Conservation (phyloP, 495 filamentous ascomycete genomes). For the Rostrohypoxylon terebratum region DNA sequence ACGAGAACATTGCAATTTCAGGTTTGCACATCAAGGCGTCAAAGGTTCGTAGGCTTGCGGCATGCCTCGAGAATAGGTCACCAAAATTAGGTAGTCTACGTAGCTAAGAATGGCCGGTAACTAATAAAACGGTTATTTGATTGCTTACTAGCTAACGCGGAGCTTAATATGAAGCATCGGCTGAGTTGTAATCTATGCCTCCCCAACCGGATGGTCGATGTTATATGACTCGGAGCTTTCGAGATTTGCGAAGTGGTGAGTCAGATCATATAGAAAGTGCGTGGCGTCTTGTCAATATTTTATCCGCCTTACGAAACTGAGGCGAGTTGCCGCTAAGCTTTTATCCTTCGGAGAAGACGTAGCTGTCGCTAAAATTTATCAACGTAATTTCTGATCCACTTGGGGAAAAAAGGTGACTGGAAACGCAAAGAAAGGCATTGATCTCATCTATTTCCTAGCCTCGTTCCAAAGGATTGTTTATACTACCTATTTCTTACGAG, state of each 20-base stretch:
- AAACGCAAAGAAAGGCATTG: too few relatives aligned
- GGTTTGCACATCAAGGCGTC: slow-evolving; percentile 32
- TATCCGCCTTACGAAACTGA: too few relatives aligned
- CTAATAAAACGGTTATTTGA: neutral
- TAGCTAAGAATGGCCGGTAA: slow-evolving; percentile 10
- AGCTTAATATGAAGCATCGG: neutral
- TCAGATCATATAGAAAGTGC: too few relatives aligned
- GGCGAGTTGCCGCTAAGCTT: too few relatives aligned
- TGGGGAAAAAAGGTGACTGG: too few relatives aligned
- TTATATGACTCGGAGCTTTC: neutral
- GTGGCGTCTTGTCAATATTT: too few relatives aligned
- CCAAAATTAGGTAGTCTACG: slow-evolving; percentile 27
- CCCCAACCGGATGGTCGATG: neutral
- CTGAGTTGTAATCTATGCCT: neutral
- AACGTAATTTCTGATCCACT: too few relatives aligned
- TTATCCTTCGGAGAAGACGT: too few relatives aligned
- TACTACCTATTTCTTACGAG: too few relatives aligned
- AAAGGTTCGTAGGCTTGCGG: slow-evolving; percentile 10
- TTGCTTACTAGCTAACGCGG: neutral
- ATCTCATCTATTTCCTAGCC: too few relatives aligned
- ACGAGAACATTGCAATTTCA: slow-evolving; percentile 9
- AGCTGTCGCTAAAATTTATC: too few relatives aligned
- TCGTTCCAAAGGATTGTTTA: too few relatives aligned
- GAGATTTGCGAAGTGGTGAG: neutral
- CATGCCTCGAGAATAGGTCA: slow-evolving; percentile 10